Conservation (phyloP, 1,284 basidiomycete genomes). For the Thecaphora thlaspeos region DNA sequence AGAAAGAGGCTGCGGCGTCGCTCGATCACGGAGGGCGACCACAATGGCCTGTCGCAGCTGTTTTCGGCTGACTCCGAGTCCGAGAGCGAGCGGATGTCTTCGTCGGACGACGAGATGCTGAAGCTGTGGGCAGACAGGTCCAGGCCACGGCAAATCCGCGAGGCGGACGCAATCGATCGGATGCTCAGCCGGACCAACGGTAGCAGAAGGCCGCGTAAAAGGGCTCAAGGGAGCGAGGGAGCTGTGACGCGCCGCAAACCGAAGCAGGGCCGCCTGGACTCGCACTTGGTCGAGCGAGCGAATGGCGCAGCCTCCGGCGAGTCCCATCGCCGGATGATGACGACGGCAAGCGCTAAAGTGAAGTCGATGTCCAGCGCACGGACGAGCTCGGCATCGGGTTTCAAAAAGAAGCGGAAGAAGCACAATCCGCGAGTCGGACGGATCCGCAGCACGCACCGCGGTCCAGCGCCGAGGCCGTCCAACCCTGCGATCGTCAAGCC, state of each 20-base stretch:
- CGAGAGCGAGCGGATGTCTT: background rate
- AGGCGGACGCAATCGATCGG: slow-evolving; percentile 43
- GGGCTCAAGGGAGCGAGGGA: background rate
- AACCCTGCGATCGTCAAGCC: slow-evolving; percentile 32
- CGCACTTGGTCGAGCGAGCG: too few species aligned
- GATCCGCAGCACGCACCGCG: slow-evolving; percentile 1
- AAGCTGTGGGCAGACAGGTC: too few species aligned
- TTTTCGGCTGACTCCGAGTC: background rate
- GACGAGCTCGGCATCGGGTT: too few species aligned
- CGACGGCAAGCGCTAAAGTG: too few species aligned
- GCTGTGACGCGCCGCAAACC: background rate
- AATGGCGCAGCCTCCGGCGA: too few species aligned
- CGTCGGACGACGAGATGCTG: slow-evolving; percentile 1
- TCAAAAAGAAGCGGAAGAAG: slow-evolving; percentile 20
- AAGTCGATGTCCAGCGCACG: too few species aligned
- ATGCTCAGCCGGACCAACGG: slow-evolving; percentile 43
- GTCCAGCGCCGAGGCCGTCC: background rate
- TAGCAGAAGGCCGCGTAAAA: slow-evolving; percentile 7
- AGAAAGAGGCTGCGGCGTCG: slow-evolving; percentile 1
- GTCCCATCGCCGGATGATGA: too few species aligned
- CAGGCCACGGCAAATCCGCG: background rate
- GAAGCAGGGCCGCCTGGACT: slow-evolving; percentile 18
- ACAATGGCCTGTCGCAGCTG: background rate
- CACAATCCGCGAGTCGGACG: slow-evolving; percentile 18
- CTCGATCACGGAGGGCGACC: background rate